Evolutionary conservation across 2,329 filamentous ascomycete genomes (phyloP).

Genomic region (Raffaelea deltoideospora): DNA sequence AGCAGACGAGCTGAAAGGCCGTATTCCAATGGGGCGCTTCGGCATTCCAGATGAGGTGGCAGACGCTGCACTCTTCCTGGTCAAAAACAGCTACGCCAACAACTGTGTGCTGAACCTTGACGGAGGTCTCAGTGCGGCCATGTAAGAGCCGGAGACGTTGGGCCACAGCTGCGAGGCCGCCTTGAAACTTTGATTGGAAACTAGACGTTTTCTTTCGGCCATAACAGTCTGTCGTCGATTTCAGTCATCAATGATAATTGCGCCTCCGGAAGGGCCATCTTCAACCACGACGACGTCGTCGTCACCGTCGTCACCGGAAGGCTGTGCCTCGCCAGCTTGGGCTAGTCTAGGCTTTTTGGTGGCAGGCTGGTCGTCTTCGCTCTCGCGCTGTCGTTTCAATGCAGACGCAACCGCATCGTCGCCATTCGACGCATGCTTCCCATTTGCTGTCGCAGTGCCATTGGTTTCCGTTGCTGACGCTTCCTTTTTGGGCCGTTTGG

Average conservation of each 20-base stretch:
- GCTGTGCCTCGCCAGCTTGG: too few relatives aligned
- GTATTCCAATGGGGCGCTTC: conserved; percentile 52
- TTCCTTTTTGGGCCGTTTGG: conserved; percentile 34
- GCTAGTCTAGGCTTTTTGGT: conserved; percentile 26
- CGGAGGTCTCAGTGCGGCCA: conserved; percentile 58
- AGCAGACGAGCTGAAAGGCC: neutral
- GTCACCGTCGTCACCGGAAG: conserved; percentile 24
- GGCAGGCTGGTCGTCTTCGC: conserved; percentile 19
- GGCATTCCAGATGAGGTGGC: conserved; percentile 59
- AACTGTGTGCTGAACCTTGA: conserved; percentile 79
- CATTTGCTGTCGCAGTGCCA: conserved; percentile 23
- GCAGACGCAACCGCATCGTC: conserved; percentile 10
- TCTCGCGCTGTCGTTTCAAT: conserved; percentile 33
- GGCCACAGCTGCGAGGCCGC: neutral
- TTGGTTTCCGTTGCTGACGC: conserved; percentile 20
- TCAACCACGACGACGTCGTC: conserved; percentile 36
- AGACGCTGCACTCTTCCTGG: conserved; percentile 67
- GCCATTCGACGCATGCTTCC: conserved; percentile 17
- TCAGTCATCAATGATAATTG: conserved; percentile 47
- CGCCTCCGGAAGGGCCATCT: conserved; percentile 33
- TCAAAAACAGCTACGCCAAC: conserved; percentile 66
- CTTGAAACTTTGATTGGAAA: too few relatives aligned
- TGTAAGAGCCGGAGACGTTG: conserved; percentile 18
- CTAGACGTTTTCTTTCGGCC: too few relatives aligned
- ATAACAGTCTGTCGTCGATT: too few relatives aligned